Evolutionary conservation across 192 early-diverging fungal genomes (phyloP).

Genomic region (Gamsiella multidivaricata): DNA sequence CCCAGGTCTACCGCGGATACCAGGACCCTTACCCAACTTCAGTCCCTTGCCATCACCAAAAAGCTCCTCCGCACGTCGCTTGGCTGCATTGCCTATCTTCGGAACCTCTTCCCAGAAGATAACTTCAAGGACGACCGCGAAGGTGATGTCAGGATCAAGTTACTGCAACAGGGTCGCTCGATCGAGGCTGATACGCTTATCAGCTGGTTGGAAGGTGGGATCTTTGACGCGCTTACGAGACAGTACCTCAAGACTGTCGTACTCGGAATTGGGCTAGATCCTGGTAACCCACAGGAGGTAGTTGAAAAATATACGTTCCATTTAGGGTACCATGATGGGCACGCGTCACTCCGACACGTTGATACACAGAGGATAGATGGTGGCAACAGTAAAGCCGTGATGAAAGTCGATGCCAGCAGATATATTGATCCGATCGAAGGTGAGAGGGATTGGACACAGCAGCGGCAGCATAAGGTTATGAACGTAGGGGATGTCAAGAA

Average conservation of each 20-base stretch:
- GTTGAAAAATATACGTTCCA: constrained; percentile 65
- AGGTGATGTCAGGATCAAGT: constrained; percentile 46
- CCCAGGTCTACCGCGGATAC: too few species aligned
- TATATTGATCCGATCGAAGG: neutral
- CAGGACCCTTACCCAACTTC: neutral
- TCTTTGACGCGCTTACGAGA: constrained; percentile 57
- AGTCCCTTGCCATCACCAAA: constrained; percentile 31
- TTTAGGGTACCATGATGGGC: constrained; percentile 57
- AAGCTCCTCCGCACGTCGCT: constrained; percentile 55
- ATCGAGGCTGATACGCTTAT: constrained; percentile 56
- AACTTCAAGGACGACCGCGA: constrained; percentile 55
- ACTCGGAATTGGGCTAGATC: constrained; percentile 62
- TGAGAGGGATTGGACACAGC: too few species aligned
- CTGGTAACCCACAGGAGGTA: constrained; percentile 53
- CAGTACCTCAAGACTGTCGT: constrained; percentile 61
- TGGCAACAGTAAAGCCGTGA: neutral
- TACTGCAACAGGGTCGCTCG: constrained; percentile 34
- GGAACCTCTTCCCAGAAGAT: constrained; percentile 59
- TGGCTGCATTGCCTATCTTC: constrained; percentile 59
- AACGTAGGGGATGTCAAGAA: constrained; percentile 53
- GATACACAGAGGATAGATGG: constrained; percentile 17
- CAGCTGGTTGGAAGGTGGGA: constrained; percentile 53
- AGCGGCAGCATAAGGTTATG: too few species aligned
- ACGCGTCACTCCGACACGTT: constrained; percentile 35
- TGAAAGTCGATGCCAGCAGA: too few species aligned